Conservation (phyloP, 495 filamentous ascomycete species). For the Tuber microsphaerosporum region DNA sequence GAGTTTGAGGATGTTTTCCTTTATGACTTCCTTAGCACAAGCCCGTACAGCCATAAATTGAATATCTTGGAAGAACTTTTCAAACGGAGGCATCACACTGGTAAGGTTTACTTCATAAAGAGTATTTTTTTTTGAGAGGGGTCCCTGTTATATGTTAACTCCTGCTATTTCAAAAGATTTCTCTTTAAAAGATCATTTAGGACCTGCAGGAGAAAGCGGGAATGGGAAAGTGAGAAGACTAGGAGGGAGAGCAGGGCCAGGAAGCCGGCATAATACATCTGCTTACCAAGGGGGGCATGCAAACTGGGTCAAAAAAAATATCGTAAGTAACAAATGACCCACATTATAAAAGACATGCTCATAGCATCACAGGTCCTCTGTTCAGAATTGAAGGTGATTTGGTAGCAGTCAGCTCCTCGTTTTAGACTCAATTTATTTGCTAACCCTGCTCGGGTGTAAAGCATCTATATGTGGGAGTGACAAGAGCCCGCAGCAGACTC, state of each 20-base stretch:
- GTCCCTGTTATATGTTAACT: conserved; percentile 3
- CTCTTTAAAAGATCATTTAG: neutral
- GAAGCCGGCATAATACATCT: neutral
- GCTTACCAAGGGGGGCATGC: neutral
- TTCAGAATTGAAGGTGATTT: conserved; percentile 23
- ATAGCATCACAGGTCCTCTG: conserved; percentile 11
- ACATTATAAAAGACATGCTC: neutral
- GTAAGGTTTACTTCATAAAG: neutral
- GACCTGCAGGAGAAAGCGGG: neutral
- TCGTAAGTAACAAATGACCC: neutral
- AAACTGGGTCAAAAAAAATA: conserved; percentile 10
- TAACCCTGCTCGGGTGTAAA: no score
- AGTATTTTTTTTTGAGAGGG: neutral
- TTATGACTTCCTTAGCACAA: no score
- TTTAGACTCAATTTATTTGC: no score
- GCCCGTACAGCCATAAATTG: no score
- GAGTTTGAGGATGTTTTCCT: no score
- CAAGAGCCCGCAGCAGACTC: no score
- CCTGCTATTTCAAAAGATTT: neutral
- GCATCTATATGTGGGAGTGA: no score
- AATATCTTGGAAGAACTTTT: no score
- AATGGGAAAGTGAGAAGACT: neutral
- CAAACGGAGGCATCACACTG: neutral
- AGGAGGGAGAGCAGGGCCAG: neutral
- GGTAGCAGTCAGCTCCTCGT: neutral